phyloP scores from a whole-genome alignment of 2,329 filamentous ascomycete species.

The Ilyonectria sp. region DNA sequence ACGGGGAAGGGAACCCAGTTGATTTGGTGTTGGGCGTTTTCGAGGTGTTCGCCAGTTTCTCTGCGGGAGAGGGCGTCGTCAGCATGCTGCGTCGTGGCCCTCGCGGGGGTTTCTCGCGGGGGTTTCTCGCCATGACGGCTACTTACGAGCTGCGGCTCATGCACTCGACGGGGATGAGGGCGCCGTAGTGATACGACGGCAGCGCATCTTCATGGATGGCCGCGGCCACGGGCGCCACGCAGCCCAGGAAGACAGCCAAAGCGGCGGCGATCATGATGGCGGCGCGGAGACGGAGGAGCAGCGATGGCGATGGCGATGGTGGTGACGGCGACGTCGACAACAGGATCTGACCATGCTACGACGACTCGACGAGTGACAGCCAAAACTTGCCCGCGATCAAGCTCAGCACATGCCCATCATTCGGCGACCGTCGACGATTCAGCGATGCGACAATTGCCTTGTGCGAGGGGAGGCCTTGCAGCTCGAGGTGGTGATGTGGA shows the following conservation, averaged over 20 bases:
- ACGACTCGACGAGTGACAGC: constrained; percentile 9
- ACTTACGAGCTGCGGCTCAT: constrained; percentile 81
- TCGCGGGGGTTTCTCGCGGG: neutral
- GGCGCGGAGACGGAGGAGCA: constrained; percentile 1
- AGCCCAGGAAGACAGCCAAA: constrained; percentile 41
- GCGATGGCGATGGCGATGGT: constrained; percentile 6
- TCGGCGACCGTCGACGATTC: constrained; percentile 15
- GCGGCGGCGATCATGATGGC: constrained; percentile 42
- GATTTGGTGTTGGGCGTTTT: constrained; percentile 84
- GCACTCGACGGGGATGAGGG: constrained; percentile 79
- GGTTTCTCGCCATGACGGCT: neutral
- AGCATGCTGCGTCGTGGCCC: constrained; percentile 3
- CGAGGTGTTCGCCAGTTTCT: constrained; percentile 91
- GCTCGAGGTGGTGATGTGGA: constrained; percentile 36
- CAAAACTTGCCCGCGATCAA: constrained; percentile 33
- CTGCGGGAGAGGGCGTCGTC: constrained; percentile 58
- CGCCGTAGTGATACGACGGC: constrained; percentile 77
- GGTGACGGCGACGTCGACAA: constrained; percentile 7
- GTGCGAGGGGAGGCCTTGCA: neutral
- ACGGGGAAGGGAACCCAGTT: constrained; percentile 92
- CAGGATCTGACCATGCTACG: constrained; percentile 21
- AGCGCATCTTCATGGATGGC: constrained; percentile 60
- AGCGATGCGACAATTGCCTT: constrained; percentile 22
- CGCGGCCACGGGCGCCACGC: constrained; percentile 46
- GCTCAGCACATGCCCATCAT: constrained; percentile 39